Evolutionary conservation across 768 basidiomycete species (phyloP).

Genomic region (Gloeophyllum trabeum): DNA sequence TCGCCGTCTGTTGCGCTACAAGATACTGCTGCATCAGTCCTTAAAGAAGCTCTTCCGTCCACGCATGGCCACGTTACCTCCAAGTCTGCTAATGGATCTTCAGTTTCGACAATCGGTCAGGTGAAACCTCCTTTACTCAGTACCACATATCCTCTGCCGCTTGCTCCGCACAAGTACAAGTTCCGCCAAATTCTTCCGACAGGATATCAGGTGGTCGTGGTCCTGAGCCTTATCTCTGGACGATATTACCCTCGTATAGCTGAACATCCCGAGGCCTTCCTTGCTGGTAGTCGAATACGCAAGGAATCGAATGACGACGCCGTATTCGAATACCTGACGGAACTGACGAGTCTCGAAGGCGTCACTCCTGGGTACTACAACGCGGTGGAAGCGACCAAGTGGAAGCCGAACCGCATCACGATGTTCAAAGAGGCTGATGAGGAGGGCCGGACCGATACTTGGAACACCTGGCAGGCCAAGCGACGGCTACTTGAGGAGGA

Average conservation of each 20-base stretch:
- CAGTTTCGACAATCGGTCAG: conserved; percentile 15
- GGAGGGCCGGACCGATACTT: conserved; percentile 31
- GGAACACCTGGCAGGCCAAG: conserved; percentile 20
- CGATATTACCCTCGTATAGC: conserved; percentile 73
- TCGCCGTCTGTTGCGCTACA: conserved; percentile 14
- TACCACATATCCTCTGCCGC: conserved; percentile 35
- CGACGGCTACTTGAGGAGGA: too few relatives aligned
- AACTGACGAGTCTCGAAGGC: conserved; percentile 67
- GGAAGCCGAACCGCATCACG: conserved; percentile 34
- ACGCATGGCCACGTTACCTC: background rate
- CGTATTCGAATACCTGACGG: conserved; percentile 14
- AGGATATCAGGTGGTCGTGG: conserved; percentile 55
- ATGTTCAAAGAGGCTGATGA: conserved; percentile 59
- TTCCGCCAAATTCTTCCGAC: conserved; percentile 58
- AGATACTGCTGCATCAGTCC: conserved; percentile 7
- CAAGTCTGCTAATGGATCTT: background rate
- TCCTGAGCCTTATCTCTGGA: conserved; percentile 61
- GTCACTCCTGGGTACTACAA: conserved; percentile 56
- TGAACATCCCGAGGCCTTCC: conserved; percentile 49
- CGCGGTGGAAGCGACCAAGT: conserved; percentile 54
- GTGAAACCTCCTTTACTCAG: conserved; percentile 24
- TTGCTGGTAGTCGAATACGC: too few relatives aligned
- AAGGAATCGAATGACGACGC: background rate
- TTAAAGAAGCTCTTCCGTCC: background rate
- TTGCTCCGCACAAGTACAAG: conserved; percentile 53